A percentile compares a stretch with the other conserved stretches of the same genome.
phyloP scores from a whole-genome alignment of 345 rosid species.

The Eucalyptus fibrosa region DNA sequence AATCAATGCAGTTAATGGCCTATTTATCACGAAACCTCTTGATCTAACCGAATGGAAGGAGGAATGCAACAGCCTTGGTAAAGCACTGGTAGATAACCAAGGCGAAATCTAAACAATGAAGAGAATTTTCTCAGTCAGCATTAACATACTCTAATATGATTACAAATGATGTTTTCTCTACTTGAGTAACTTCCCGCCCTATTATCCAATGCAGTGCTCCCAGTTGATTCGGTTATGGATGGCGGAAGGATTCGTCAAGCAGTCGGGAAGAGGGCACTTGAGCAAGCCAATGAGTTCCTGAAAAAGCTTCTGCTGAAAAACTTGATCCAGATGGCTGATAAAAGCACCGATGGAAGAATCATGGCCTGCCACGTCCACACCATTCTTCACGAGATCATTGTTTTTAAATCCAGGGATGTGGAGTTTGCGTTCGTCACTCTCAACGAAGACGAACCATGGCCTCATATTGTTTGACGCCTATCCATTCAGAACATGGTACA shows the following conservation, averaged over 20 bases:
- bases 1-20: neutral
- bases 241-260: constrained; percentile 26
- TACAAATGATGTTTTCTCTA: constrained; percentile 21
- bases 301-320: constrained; percentile 21
- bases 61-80: constrained; percentile 5
- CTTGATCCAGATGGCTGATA: constrained; percentile 13
- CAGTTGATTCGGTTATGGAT: constrained; percentile 25
- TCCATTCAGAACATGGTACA: constrained; percentile 12
- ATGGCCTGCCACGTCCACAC: constrained; percentile 21
- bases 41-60: constrained; percentile 16
- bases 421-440: constrained; percentile 7
- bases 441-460: neutral
- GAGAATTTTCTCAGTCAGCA: constrained; percentile 23
- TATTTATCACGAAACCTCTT: constrained; percentile 7
- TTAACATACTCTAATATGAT: constrained; percentile 18
- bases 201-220: neutral
- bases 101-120: constrained; percentile 4
- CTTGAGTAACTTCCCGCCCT: constrained; percentile 24
- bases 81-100: constrained; percentile 7
- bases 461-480: constrained; percentile 22
- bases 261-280: constrained; percentile 11
- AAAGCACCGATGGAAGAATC: constrained; percentile 8
- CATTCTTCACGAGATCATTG: constrained; percentile 16
- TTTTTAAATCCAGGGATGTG: constrained; percentile 15
- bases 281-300: constrained; percentile 32